phyloP scores from a whole-genome alignment of 2,329 filamentous ascomycete species.

The Sporothrix brunneoviolacea region DNA sequence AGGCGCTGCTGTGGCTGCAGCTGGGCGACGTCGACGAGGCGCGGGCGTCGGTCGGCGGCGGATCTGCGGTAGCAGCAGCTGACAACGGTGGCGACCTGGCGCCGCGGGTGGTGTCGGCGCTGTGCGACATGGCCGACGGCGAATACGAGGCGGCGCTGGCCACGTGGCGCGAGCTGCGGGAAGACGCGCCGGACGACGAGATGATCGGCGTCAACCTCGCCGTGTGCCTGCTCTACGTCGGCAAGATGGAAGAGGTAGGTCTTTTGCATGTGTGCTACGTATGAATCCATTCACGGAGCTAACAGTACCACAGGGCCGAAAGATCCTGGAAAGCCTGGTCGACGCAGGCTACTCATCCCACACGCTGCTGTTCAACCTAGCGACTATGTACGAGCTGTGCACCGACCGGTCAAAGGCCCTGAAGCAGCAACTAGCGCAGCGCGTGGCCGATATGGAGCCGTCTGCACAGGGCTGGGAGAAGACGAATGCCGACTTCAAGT shows the following conservation, averaged over 20 bases:
- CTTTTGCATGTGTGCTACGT: too few species aligned
- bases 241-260: slow-evolving; percentile 66
- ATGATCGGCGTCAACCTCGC: slow-evolving; percentile 77
- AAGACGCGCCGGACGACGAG: slow-evolving; percentile 44
- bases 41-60: slow-evolving; percentile 45
- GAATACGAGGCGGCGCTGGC: slow-evolving; percentile 58
- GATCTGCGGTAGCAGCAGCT: slow-evolving; percentile 4
- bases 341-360: slow-evolving; percentile 61
- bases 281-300: too few species aligned
- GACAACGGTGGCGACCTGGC: slow-evolving; percentile 31
- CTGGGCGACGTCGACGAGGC: slow-evolving; percentile 71
- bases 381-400: slow-evolving; percentile 86
- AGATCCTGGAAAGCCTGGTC: slow-evolving; percentile 60
- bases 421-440: slow-evolving; percentile 67
- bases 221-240: slow-evolving; percentile 76
- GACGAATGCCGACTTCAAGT: slow-evolving; percentile 67
- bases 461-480: slow-evolving; percentile 59
- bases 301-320: too few species aligned
- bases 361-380: slow-evolving; percentile 79
- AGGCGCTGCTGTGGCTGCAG: slow-evolving; percentile 66
- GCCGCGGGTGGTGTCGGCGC: slow-evolving; percentile 52
- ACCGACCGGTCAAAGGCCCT: slow-evolving; percentile 65
- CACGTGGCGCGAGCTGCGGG: slow-evolving; percentile 50
- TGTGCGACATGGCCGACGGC: slow-evolving; percentile 73
- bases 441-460: slow-evolving; percentile 54